Evolutionary conservation across 2,329 filamentous ascomycete genomes (phyloP), one percentile per base, ranked within the genome.

Genomic region (Penicillium sp.): DNA sequence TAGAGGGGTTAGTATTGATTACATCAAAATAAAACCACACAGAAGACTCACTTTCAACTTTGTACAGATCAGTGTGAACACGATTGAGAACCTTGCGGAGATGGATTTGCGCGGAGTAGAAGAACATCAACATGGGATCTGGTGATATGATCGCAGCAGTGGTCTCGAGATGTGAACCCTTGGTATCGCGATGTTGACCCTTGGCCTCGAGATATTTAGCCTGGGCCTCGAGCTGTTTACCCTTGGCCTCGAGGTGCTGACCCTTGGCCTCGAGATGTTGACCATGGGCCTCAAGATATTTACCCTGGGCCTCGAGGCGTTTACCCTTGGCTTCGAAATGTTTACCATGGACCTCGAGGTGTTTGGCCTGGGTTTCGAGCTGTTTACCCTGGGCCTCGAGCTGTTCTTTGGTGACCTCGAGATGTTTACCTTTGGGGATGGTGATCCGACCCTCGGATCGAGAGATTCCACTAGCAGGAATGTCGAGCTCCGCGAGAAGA

Each of bases 401-500:
- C 27, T 29, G 27, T 29, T 29, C 27, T 29, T 29, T 29, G 27
- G 8, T 29, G 59, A 9, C 55, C 60, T 76, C 66, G 1, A 71
- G 72, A 33, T 66, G 72, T 39, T 66, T 65, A 4, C 73, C 76
- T 56, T 73, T 72, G 4, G 77, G 77, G 9, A 79, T 65, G 8
- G 58, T 57, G 56, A 80, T 77, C 1, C 71, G 70, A 42, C 77
- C 75, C 67, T 87, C 84, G 7, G 82, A 77, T 31, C 78, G 77
- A 10, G 82, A 82, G 29, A 88, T 85, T 2, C 83, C 83, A 68
- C 84, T 88, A 1, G 82, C 79, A 4, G 84, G 84, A 14, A 88
- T 76, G 57, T 85, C 83, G 57, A 98, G 81, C 74, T 99, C 95
- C 3, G 95, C 95, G 47, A 97, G 83, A 46, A 98, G 91, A 72